Evolutionary conservation across 768 basidiomycete species (phyloP), one percentile per base, ranked within the genome.

Genomic region (Lentinus tigrinus): DNA sequence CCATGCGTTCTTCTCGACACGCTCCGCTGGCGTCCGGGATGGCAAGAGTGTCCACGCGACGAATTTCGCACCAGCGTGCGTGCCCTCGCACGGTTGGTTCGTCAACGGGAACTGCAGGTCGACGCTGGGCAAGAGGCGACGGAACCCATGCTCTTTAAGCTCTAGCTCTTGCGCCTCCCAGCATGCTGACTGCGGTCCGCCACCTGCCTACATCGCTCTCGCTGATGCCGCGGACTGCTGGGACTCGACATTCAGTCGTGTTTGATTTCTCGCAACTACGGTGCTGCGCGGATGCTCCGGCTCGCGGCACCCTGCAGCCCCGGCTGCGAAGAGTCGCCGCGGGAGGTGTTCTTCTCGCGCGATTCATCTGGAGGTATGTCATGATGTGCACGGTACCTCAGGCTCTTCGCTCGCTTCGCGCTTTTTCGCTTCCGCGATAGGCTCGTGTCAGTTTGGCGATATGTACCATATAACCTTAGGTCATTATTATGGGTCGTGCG

Each of bases 21-120:
- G 44, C 48, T 84, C 8, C 73, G 70, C 58, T 85, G 81, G 81
- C 54, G 74, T 31, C 83, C 84, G 4, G 78, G 74, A 6, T 85
- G 83, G 83, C 54, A 63, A 44, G 46, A 59, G 55, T 63, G 3
- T 24, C 43, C 43, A 46, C 21, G 10, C 43, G 57, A 38, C 26
- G 63, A 48, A 42, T 62, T 66, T 38, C 52, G 38, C 21, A 46
- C 23, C 11, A 47, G 19, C 14, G 63, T 64, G 24, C 48, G 36
- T 26, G 37, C 28, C 4, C 9, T n/a, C 31, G 4, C 36, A 34
- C 23, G 57, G 63, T 3, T 66, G 65, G 63, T 54, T 66, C 52
- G 52, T 64, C 42, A 60, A 64, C 34, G 63, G 63, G 17, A 54
- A 54, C 36, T 64, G 59, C n/a, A n/a, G n/a, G n/a, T n/a, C n/a